Evolutionary conservation across 1,284 basidiomycete genomes (phyloP), one percentile per base, ranked within the genome.

Genomic region (Sporisorium graminicola): DNA sequence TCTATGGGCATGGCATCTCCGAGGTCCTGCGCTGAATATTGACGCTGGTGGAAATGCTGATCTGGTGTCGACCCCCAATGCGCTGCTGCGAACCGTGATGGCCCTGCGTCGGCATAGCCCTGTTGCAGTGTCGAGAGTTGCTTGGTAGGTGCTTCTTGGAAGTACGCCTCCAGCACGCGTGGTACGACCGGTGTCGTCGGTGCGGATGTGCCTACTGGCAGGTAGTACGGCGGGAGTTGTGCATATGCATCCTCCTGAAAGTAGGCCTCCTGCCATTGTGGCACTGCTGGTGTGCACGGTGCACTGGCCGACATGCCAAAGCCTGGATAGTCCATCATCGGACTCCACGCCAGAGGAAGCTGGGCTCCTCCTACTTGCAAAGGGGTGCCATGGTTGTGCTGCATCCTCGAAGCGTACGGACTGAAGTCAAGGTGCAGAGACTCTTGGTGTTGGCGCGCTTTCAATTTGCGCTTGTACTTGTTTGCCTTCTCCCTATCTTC

Each of bases 391-490:
- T n/a, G 37, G 12, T 14, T 8, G 37, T 5, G 7, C 3, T 14
- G 37, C 27, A 18, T 49, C 2, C 26, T 6, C 12, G 24, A 7
- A 27, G 26, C 14, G 13, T 27, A 24, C 2, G 26, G 3, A 10
- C 22, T 8, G 29, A 51, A 16, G n/a, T 51, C 49, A 13, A 51
- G 16, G 27, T 16, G 33, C 29, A 51, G 29, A 33, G 13, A 20
- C 5, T 51, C 27, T 7, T 20, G 49, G 18, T 51, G 49, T 7
- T 51, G 49, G 9, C 49, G 49, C 16, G 5, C 9, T n/a, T 51
- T 51, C 16, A 51, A 27, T 33, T n/a, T 31, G 27, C 49, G 49
- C 49, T 51, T 51, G 29, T 51, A 51, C 18, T 5, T n/a, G 49
- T 29, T 51, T 3, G 27, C 49, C 13, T 51, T 51, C 4, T 7